Evolutionary conservation across 23 red algal species (phyloP), one percentile per base, ranked within the genome.

Genomic region (Porphyridium purpureum): DNA sequence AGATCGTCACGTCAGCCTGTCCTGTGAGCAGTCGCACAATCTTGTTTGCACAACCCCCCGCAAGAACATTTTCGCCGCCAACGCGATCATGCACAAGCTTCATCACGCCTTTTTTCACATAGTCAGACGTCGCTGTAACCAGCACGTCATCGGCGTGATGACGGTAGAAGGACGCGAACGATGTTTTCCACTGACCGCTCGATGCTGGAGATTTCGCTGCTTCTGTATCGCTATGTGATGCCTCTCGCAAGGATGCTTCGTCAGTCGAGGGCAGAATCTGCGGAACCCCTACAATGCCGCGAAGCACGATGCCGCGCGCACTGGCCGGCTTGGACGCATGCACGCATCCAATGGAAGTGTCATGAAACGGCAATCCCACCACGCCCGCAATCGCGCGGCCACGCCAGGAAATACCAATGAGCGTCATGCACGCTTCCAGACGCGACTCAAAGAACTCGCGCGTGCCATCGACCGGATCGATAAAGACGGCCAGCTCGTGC

Each of bases 401-500:
- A 6, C 28, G 6, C 23, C 27, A 23, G 19, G 47, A 35, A 35
- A 69, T 69, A 3, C 64, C 64, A 22, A 69, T n/a, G 22, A 69
- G 32, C 34, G 19, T 27, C 49, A 54, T 23, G 21, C 27, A 23
- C 7, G 64, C 40, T 17, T 26, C 17, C 25, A 69, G 48, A 2
- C 64, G 64, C 19, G 24, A n/a, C 21, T 50, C 64, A 23, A 69
- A 47, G 35, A 69, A 69, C 47, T 69, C 44, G 2, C 44, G 17
- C 14, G 64, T 69, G 7, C 44, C 64, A 24, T 69, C 64, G 27
- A 69, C 31, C 6, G 64, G 64, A 34, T 69, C 64, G 28, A 49
- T 35, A 36, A 69, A 69, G 19, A 69, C 40, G 31, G 22, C 27
- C 9, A 69, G 27, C 4, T 55, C 46, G 5, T 29, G 48, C 8